phyloP scores from a whole-genome alignment of 495 filamentous ascomycete genomes.

The Aspergillus carlsbadensis region DNA sequence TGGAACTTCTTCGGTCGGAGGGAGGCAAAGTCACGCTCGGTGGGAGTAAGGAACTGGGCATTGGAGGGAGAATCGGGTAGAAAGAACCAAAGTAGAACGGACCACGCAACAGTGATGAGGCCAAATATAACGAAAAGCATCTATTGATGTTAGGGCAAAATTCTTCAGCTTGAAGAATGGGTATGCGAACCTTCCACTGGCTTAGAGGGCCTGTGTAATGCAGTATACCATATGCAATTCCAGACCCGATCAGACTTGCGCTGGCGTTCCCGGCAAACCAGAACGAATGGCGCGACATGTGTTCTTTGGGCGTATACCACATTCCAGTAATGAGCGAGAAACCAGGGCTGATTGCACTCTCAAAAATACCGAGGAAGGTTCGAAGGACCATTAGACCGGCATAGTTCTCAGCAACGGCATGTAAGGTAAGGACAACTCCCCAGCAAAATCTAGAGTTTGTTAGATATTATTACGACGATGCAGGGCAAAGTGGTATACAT shows the following conservation, averaged over 20 bases:
- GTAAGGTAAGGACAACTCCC: slow-evolving; percentile 48
- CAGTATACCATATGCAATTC: slow-evolving; percentile 24
- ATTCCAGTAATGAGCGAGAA: slow-evolving; percentile 30
- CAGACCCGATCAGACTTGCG: slow-evolving; percentile 46
- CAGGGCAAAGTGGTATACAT: slow-evolving; percentile 8
- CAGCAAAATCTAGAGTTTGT: slow-evolving; percentile 17
- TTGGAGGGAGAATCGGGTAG: slow-evolving; percentile 48
- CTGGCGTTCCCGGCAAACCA: slow-evolving; percentile 52
- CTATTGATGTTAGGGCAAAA: background rate
- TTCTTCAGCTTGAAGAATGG: background rate
- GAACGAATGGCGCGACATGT: slow-evolving; percentile 46
- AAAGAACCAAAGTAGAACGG: slow-evolving; percentile 36
- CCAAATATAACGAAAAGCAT: slow-evolving; percentile 40
- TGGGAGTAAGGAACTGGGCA: slow-evolving; percentile 37
- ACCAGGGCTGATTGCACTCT: slow-evolving; percentile 35
- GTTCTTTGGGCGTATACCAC: slow-evolving; percentile 47
- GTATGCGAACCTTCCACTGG: slow-evolving; percentile 1
- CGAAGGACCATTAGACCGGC: slow-evolving; percentile 45
- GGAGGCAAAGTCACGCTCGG: slow-evolving; percentile 45
- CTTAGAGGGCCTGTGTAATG: background rate
- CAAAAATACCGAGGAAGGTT: slow-evolving; percentile 47
- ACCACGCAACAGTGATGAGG: slow-evolving; percentile 33
- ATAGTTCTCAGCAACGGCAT: slow-evolving; percentile 46
- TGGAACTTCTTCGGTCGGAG: slow-evolving; percentile 36
- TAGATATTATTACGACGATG: background rate